Evolutionary conservation across 352 stramenopile genomes (phyloP).

Genomic region (Globisporangium sylvaticum): DNA sequence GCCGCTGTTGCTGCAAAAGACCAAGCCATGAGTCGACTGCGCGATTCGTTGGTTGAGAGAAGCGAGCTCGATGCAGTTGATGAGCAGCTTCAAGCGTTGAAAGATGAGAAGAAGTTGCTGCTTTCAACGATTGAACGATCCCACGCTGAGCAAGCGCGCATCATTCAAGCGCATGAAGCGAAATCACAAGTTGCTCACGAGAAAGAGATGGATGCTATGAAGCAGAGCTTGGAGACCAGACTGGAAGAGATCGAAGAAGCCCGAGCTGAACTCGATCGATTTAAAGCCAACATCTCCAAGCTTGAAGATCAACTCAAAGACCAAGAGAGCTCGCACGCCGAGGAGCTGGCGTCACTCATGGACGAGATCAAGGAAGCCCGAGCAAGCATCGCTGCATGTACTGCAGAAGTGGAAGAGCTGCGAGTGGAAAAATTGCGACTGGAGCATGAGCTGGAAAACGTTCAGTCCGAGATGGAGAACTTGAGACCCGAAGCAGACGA

Average conservation of each 20-base stretch:
- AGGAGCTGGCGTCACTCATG: conserved; percentile 35
- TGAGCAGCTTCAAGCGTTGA: conserved; percentile 32
- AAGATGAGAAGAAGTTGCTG: conserved; percentile 52
- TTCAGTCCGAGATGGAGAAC: conserved; percentile 7
- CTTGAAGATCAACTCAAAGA: conserved; percentile 40
- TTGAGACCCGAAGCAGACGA: not conserved
- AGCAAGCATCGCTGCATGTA: conserved; percentile 32
- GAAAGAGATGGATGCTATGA: conserved; percentile 39
- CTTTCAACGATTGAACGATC: conserved; percentile 34
- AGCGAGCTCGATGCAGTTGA: conserved; percentile 45
- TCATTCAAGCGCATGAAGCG: conserved; percentile 29
- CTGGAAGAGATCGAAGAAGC: conserved; percentile 38
- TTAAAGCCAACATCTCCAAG: conserved; percentile 25
- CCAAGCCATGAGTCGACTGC: conserved; percentile 33
- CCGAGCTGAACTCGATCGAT: conserved; percentile 31
- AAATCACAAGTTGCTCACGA: conserved; percentile 28
- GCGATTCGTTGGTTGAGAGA: conserved; percentile 42
- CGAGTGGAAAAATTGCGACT: conserved; percentile 32
- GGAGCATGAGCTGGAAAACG: conserved; percentile 31
- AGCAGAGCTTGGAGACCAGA: conserved; percentile 33
- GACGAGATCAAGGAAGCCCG: conserved; percentile 42
- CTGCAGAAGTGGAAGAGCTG: conserved; percentile 30
- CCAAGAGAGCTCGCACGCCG: conserved; percentile 27
- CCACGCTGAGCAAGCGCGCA: conserved; percentile 36
- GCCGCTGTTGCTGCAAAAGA: conserved; percentile 44